phyloP scores from a whole-genome alignment of 306 rosid species.

The Abrus precatorius region DNA sequence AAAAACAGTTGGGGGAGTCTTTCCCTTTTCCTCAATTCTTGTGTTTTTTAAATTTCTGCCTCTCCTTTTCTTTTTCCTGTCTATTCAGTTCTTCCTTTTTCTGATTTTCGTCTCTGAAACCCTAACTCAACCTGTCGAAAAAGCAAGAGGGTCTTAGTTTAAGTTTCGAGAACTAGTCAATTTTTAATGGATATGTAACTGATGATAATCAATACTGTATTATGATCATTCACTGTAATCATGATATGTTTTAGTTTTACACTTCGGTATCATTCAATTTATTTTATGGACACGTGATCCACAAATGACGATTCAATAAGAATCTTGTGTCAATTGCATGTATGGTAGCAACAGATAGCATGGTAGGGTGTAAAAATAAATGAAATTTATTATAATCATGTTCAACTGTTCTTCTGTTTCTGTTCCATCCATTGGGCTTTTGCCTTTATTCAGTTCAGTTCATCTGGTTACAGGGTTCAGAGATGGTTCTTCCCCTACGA shows the following conservation, averaged over 20 bases:
- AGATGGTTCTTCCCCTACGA: slow-evolving; percentile 95
- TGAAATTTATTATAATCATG: neutral
- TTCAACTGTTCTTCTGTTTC: neutral
- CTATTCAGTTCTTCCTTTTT: neutral
- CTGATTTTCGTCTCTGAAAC: neutral
- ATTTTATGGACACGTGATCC: neutral
- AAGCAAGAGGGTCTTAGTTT: neutral
- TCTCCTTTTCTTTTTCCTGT: neutral
- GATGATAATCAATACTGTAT: neutral
- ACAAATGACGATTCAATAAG: neutral
- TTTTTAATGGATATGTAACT: neutral
- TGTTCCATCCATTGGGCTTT: slow-evolving; percentile 18
- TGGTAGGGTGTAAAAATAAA: neutral
- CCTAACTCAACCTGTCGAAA: neutral
- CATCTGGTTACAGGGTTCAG: slow-evolving; percentile 67
- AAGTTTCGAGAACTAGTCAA: neutral
- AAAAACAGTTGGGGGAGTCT: neutral
- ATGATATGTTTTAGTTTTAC: neutral
- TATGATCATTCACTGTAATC: slow-evolving; percentile 13
- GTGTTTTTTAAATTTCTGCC: too few relatives aligned
- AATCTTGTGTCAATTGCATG: slow-evolving; percentile 15
- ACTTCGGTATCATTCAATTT: neutral
- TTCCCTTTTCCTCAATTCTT: neutral
- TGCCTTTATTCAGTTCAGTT: slow-evolving; percentile 32
- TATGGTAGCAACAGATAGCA: slow-evolving; percentile 21